Evolutionary conservation across 2,329 filamentous ascomycete genomes (phyloP), one percentile per base, ranked within the genome.

Genomic region (Claviceps maximensis): DNA sequence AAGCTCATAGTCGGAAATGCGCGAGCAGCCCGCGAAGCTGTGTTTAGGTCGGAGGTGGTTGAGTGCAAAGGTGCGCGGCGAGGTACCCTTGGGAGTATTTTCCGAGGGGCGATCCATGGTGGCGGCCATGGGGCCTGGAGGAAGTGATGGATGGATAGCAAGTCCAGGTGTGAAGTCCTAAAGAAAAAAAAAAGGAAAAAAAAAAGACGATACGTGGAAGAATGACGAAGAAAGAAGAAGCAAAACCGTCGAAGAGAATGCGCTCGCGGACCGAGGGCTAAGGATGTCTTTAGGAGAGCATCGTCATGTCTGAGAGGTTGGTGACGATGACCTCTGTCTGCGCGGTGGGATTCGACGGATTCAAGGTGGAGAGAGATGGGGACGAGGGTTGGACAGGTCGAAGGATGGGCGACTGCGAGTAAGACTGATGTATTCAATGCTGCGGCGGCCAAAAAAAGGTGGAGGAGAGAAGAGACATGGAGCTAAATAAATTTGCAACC

Each of bases 1-100:
- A 40, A 93, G 73, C 60, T 90, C 86, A 67, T 93, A 94, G 59
- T 89, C 85, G 60, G 74, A 73, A 59, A 94, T 89, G 62, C 80
- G 82, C 49, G 89, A 93, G 74, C 91, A 96, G 57, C 93, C 93
- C 51, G 76, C 75, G 67, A 94, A 98, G 58, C 79, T 84, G 55
- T 69, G 71, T 63, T 70, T 73, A 48, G 74, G 74, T 55, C 77
- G 77, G 65, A 73, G 69, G 62, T 81, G 75, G 51, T 74, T 73
- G n/a, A 74, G 64, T 38, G 80, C 79, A 64, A 80, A 82, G 8
- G 74, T 70, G 56, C 74, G 71, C 48, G 79, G 79, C 55, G 78
- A 80, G 47, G 68, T 68, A 61, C 71, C 71, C 50, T 65, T 64
- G 17, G 68, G 62, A 36, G 62, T 65, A 19, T 58, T 58, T 42